These are phyloP conservation scores for Myxozyma monticola DNA, from an alignment of 805 yeast genomes.

Conservation along the genomic window DNA sequence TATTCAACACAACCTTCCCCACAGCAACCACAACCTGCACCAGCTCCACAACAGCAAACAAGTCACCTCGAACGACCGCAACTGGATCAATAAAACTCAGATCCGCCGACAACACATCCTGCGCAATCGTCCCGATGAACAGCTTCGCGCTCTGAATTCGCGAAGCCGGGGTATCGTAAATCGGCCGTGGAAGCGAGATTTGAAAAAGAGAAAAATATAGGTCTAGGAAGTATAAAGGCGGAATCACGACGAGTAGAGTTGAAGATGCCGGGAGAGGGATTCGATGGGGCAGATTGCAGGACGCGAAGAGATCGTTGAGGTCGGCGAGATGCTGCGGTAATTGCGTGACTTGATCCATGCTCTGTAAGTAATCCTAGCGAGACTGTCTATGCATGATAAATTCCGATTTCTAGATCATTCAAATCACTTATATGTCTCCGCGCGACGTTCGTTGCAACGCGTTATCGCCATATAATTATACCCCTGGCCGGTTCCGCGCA, in stretches of 20 bases:
- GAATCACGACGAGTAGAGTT: neutral
- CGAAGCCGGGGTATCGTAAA: slow-evolving; percentile 11
- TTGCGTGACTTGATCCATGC: neutral
- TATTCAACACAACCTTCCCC: slow-evolving; percentile 12
- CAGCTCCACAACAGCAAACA: slow-evolving; percentile 8
- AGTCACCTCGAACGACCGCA: slow-evolving; percentile 15
- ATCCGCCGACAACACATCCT: slow-evolving; percentile 19
- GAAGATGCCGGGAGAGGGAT: neutral
- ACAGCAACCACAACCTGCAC: slow-evolving; percentile 15
- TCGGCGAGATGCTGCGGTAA: neutral
- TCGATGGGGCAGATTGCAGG: neutral
- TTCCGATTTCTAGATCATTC: too few relatives aligned
- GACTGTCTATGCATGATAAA: too few relatives aligned
- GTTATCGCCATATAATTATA: too few relatives aligned
- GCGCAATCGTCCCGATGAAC: slow-evolving; percentile 20
- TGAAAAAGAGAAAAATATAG: slow-evolving; percentile 15
- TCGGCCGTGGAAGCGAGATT: slow-evolving; percentile 5
- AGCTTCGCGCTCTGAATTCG: slow-evolving; percentile 19
- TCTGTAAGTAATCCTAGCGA: too few relatives aligned
- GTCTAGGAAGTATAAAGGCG: slow-evolving; percentile 14
- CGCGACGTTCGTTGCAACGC: too few relatives aligned
- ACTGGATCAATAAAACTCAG: slow-evolving; percentile 21
- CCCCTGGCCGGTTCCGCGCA: too few relatives aligned
- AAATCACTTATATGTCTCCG: too few relatives aligned
- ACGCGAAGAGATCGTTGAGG: slow-evolving; percentile 1